phyloP scores from a whole-genome alignment of 768 basidiomycete species.

The Podaxis pistillaris region DNA sequence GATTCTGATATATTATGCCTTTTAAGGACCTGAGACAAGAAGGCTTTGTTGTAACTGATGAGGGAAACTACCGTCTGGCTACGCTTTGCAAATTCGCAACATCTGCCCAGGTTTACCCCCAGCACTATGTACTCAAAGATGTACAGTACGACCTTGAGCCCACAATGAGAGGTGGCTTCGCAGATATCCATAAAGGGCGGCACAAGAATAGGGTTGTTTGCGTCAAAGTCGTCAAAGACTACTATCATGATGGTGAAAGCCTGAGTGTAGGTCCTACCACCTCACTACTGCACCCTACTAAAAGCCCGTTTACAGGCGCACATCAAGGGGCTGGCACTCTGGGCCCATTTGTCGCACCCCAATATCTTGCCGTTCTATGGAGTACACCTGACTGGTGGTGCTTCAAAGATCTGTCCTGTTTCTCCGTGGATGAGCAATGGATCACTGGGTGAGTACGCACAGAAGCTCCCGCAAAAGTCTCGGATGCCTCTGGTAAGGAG shows the following conservation, averaged over 20 bases:
- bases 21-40: not conserved
- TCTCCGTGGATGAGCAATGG: not conserved
- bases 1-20: not conserved
- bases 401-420: not conserved
- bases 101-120: not conserved
- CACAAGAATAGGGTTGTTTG: not conserved
- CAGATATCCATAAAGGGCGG: not conserved
- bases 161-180: not conserved
- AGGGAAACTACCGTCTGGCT: not conserved
- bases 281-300: not conserved
- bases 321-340: not conserved
- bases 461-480: not conserved
- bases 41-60: not conserved
- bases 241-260: not conserved
- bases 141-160: not conserved
- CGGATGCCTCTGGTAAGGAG: not conserved
- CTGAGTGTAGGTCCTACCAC: not conserved
- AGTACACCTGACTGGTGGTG: not conserved
- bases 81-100: not conserved
- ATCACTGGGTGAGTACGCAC: not conserved
- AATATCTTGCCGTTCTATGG: not conserved
- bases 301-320: not conserved
- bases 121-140: not conserved
- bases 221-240: not conserved
- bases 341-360: not conserved